A percentile compares a stretch with the other conserved stretches of the same genome.
Evolutionary conservation across 2,329 filamentous ascomycete species (phyloP).

Genomic region (Microdochium trichocladiopsis): DNA sequence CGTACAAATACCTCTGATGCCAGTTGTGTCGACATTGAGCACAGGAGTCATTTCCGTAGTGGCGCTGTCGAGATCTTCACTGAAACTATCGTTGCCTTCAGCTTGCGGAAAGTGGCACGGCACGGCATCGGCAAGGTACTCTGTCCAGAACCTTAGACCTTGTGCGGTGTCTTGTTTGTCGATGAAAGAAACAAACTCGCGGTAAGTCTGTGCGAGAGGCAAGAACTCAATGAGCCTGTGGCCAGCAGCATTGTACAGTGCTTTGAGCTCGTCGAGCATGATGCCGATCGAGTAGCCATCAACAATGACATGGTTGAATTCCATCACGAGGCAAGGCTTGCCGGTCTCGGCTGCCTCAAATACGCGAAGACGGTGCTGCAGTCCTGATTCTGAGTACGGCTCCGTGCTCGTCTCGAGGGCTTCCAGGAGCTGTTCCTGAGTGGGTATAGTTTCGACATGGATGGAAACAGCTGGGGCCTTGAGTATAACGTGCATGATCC

Average conservation of each 20-base stretch:
- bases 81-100: background rate
- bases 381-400: background rate
- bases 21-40: background rate
- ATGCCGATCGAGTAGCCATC: background rate
- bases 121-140: background rate
- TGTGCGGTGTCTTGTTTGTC: background rate
- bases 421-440: background rate
- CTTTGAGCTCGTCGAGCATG: background rate
- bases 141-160: background rate
- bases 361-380: background rate
- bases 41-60: background rate
- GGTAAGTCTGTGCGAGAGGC: background rate
- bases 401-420: background rate
- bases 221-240: background rate
- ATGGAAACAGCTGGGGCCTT: background rate
- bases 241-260: background rate
- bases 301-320: background rate
- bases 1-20: background rate
- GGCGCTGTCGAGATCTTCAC: background rate
- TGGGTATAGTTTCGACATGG: background rate
- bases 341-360: background rate
- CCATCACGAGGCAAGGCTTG: background rate
- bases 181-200: background rate
- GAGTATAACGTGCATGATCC: background rate
- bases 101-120: background rate